Conservation (phyloP, 2,329 filamentous ascomycete species). For the Aureobasidium sp. region DNA sequence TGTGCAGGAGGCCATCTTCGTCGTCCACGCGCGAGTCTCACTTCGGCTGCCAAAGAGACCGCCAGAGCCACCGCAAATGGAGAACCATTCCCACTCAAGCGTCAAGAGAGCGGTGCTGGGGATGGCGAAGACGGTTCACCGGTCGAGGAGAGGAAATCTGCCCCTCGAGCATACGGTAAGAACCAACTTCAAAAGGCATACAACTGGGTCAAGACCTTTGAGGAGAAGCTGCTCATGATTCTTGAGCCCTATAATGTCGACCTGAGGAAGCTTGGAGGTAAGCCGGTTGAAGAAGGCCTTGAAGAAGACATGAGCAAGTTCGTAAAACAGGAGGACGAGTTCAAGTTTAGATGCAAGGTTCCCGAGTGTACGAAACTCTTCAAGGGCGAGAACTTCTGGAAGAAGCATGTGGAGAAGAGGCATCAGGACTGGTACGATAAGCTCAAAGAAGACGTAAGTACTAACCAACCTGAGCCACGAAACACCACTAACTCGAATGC, state of each 20-base stretch:
- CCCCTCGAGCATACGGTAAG: slow-evolving; percentile 36
- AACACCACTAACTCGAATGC: slow-evolving; percentile 19
- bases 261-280: slow-evolving; percentile 83
- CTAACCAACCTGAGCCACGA: neutral
- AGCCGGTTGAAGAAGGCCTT: slow-evolving; percentile 73
- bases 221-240: slow-evolving; percentile 90
- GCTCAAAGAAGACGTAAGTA: slow-evolving; percentile 72
- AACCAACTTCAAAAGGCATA: slow-evolving; percentile 90
- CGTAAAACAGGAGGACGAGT: slow-evolving; percentile 95
- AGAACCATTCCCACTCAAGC: slow-evolving; percentile 71
- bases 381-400: slow-evolving; percentile 96
- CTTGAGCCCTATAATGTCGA: slow-evolving; percentile 84
- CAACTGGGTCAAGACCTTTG: slow-evolving; percentile 98
- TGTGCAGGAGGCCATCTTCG: slow-evolving; percentile 96
- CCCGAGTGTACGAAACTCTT: slow-evolving; percentile 95
- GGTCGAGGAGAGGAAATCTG: slow-evolving; percentile 62
- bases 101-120: slow-evolving; percentile 26
- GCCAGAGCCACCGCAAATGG: slow-evolving; percentile 77
- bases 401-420: slow-evolving; percentile 94
- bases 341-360: slow-evolving; percentile 94
- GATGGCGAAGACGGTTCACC: slow-evolving; percentile 54
- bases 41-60: slow-evolving; percentile 71
- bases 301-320: slow-evolving; percentile 79
- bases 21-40: slow-evolving; percentile 77
- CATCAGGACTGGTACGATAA: slow-evolving; percentile 79